phyloP scores from a whole-genome alignment of 192 early-diverging fungal genomes.

The Entrophospora sp. region DNA sequence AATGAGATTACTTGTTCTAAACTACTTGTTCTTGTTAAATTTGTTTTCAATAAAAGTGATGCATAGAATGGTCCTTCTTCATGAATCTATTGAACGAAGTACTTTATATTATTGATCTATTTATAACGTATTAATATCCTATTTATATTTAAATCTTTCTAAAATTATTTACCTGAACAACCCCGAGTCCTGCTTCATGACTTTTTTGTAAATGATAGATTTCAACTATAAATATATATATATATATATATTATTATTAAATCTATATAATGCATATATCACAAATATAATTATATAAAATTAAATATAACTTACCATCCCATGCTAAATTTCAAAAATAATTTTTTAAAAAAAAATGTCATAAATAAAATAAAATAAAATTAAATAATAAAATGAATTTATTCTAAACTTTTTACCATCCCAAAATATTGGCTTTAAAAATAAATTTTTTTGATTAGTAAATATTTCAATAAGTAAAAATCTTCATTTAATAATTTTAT shows the following conservation, averaged over 20 bases:
- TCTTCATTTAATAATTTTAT: slow-evolving; percentile 41
- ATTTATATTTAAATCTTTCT: too few species aligned
- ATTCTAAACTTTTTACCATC: slow-evolving; percentile 28
- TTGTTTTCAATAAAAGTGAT: slow-evolving; percentile 57
- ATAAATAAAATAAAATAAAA: background rate
- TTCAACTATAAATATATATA: slow-evolving; percentile 55
- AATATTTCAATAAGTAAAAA: background rate
- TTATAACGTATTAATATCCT: too few species aligned
- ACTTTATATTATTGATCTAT: too few species aligned
- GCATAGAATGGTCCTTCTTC: slow-evolving; percentile 80
- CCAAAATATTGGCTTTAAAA: slow-evolving; percentile 42
- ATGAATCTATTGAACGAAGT: slow-evolving; percentile 33
- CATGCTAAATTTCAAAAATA: slow-evolving; percentile 23
- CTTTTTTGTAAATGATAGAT: slow-evolving; percentile 90
- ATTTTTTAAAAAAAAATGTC: background rate
- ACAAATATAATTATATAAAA: background rate
- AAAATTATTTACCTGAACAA: slow-evolving; percentile 34
- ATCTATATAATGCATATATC: too few species aligned
- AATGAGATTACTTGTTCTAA: slow-evolving; percentile 73
- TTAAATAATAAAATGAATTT: background rate
- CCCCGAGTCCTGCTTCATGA: slow-evolving; percentile 47
- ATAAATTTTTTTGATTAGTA: background rate
- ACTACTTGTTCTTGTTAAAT: slow-evolving; percentile 55
- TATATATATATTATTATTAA: background rate
- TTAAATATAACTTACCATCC: slow-evolving; percentile 26